Evolutionary conservation across 2,329 filamentous ascomycete genomes (phyloP).

Genomic region (Pestalotiopsis fici): DNA sequence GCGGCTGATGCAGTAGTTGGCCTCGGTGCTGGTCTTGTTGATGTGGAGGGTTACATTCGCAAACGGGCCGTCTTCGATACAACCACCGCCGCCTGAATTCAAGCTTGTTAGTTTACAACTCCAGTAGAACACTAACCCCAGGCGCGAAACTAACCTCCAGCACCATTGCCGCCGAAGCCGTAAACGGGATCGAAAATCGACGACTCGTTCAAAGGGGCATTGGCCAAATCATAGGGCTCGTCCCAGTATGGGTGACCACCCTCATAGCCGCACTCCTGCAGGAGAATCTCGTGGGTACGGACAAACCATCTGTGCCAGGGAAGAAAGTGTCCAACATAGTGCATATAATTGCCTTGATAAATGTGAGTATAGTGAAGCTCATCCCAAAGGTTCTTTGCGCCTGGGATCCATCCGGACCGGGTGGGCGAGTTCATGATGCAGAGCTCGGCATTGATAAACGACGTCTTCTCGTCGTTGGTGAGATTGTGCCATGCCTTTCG

Average conservation of each 20-base stretch:
- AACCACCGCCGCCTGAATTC: too few relatives aligned
- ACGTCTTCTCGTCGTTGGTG: constrained; percentile 23
- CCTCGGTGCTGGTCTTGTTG: too few relatives aligned
- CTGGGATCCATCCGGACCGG: constrained; percentile 19
- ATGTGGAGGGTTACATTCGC: too few relatives aligned
- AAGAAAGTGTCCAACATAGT: constrained; percentile 32
- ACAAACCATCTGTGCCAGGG: constrained; percentile 36
- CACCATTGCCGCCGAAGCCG: constrained; percentile 33
- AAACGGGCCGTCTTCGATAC: too few relatives aligned
- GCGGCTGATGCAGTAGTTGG: too few relatives aligned
- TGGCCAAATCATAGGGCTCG: constrained; percentile 27
- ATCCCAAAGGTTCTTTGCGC: constrained; percentile 30
- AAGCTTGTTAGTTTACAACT: too few relatives aligned
- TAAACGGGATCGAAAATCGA: constrained; percentile 25
- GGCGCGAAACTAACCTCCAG: constrained; percentile 11
- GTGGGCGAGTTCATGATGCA: constrained; percentile 31
- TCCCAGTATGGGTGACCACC: constrained; percentile 33
- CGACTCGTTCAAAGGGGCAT: constrained; percentile 27
- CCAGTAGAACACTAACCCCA: too few relatives aligned
- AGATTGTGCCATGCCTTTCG: neutral
- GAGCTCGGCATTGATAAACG: constrained; percentile 30
- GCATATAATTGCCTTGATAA: constrained; percentile 26
- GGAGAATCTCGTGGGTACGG: constrained; percentile 29
- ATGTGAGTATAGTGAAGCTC: constrained; percentile 33
- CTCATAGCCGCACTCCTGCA: constrained; percentile 31